Evolutionary conservation across 306 rosid genomes (phyloP).

Genomic region (Malus orientalis): DNA sequence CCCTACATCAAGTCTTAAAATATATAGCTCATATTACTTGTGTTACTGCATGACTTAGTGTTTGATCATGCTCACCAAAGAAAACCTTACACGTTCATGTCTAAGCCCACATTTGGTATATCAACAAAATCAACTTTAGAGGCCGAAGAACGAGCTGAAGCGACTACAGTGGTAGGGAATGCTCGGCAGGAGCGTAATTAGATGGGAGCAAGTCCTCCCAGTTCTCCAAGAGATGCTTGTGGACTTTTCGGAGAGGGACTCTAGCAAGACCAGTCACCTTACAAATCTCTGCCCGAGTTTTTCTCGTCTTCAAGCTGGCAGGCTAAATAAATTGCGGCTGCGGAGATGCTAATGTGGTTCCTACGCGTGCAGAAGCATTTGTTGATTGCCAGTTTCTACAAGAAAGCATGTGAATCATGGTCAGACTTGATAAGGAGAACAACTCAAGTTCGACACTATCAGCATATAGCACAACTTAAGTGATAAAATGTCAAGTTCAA

Average conservation of each 20-base stretch:
- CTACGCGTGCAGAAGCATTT: constrained; percentile 98
- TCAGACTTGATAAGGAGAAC: not conserved
- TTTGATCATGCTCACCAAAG: too few species aligned
- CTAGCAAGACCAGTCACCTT: constrained; percentile 94
- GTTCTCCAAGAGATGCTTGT: constrained; percentile 91
- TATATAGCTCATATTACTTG: too few species aligned
- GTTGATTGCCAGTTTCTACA: constrained; percentile 89
- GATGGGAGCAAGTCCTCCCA: constrained; percentile 98
- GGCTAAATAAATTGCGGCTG: constrained; percentile 92
- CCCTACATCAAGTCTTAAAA: too few species aligned
- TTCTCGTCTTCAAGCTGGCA: constrained; percentile 99
- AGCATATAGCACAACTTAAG: too few species aligned
- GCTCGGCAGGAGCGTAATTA: constrained; percentile 94
- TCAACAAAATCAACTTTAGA: constrained; percentile 55
- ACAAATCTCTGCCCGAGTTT: constrained; percentile 94
- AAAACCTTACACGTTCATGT: too few species aligned
- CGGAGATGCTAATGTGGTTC: constrained; percentile 80
- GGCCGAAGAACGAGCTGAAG: constrained; percentile 68
- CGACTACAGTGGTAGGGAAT: constrained; percentile 77
- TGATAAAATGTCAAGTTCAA: too few species aligned
- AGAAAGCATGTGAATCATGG: not conserved
- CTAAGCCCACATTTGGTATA: not conserved
- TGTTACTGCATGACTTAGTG: too few species aligned
- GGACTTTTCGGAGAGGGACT: constrained; percentile 91
- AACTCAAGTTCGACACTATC: too few species aligned